Conservation (phyloP, 352 stramenopile species). For the Phytopythium kandeliae region DNA sequence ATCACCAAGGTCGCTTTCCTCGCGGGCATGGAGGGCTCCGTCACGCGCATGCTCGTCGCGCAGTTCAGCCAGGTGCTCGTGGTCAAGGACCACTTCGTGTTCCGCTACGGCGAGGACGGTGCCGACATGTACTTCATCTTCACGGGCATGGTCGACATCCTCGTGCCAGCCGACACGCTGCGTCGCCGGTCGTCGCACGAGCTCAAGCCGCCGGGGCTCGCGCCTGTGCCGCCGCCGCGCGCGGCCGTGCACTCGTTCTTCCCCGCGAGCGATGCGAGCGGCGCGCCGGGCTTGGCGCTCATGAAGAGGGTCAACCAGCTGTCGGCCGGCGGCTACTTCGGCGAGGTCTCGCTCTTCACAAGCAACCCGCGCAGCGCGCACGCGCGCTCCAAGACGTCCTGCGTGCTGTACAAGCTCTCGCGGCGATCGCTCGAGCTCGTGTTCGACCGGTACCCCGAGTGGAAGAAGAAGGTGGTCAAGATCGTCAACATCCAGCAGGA, state of each 20-base stretch:
- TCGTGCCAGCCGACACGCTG: conserved; percentile 27
- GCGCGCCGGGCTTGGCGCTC: conserved; percentile 16
- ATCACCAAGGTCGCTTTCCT: conserved; percentile 53
- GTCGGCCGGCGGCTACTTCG: conserved; percentile 43
- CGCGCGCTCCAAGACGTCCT: conserved; percentile 43
- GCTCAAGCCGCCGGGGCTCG: conserved; percentile 7
- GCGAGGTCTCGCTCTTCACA: conserved; percentile 47
- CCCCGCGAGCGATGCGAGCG: conserved; percentile 15
- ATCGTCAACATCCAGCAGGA: conserved; percentile 49
- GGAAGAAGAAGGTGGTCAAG: conserved; percentile 51
- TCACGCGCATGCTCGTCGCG: conserved; percentile 47
- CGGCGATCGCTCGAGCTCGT: conserved; percentile 44
- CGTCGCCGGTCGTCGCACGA: conserved; percentile 29
- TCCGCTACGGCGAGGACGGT: conserved; percentile 33
- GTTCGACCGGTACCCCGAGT: conserved; percentile 58
- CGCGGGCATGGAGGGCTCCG: conserved; percentile 35
- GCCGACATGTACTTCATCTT: conserved; percentile 66
- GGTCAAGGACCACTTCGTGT: conserved; percentile 42
- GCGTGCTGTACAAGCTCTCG: conserved; percentile 49
- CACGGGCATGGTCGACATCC: conserved; percentile 41
- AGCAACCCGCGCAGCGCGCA: conserved; percentile 40
- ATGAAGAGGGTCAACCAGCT: conserved; percentile 61
- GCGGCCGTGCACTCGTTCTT: conserved; percentile 16
- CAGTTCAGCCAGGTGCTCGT: conserved; percentile 46
- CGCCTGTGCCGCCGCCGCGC: conserved; percentile 6